Evolutionary conservation across 306 rosid species (phyloP).

Genomic region (Sechiopsis laciniata): DNA sequence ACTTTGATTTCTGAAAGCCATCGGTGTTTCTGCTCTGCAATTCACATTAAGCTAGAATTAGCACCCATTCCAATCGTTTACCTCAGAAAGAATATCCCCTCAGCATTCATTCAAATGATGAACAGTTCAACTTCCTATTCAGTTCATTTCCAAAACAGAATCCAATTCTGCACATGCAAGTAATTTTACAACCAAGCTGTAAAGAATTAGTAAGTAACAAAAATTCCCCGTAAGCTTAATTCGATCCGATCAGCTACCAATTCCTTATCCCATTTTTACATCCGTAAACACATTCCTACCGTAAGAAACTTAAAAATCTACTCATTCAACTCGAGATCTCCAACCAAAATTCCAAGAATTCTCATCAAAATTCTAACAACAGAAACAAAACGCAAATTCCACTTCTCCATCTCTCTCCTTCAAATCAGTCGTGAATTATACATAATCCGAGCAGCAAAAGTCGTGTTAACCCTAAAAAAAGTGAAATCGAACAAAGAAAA

Average conservation of each 20-base stretch:
- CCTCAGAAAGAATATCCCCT: neutral
- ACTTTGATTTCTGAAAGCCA: constrained; percentile 20
- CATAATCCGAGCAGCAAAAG: neutral
- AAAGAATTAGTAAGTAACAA: neutral
- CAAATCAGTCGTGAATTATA: neutral
- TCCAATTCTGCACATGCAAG: neutral
- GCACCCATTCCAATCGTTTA: neutral
- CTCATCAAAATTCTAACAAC: neutral
- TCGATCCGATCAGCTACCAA: neutral
- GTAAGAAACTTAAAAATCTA: neutral
- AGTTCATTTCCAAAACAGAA: neutral
- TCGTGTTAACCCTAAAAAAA: neutral
- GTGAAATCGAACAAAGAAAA: neutral
- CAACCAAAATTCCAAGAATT: neutral
- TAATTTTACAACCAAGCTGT: neutral
- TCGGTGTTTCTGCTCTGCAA: constrained; percentile 19
- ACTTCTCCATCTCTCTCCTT: neutral
- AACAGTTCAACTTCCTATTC: neutral
- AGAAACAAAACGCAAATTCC: neutral
- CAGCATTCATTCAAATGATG: neutral
- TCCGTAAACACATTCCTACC: neutral
- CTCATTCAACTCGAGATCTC: constrained; percentile 14
- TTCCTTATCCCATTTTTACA: neutral
- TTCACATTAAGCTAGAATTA: neutral
- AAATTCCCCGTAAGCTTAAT: neutral